These are phyloP conservation scores for Sporodiniella umbellata DNA, from an alignment of 371 early-diverging fungal genomes.

Conservation along the genomic window DNA sequence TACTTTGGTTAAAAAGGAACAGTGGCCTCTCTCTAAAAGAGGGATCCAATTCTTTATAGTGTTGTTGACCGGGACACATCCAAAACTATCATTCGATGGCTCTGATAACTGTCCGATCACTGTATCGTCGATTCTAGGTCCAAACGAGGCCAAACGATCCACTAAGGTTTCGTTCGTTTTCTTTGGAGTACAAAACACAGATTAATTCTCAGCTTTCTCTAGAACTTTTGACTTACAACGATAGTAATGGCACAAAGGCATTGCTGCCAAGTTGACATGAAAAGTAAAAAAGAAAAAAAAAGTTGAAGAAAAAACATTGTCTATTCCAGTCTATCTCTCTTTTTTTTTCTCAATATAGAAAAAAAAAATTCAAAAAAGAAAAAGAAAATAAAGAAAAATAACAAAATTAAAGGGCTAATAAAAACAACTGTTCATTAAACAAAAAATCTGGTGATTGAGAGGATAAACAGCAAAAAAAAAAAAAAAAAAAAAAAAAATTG, in stretches of 20 bases:
- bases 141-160: constrained; percentile 71
- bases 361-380: no score
- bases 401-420: neutral
- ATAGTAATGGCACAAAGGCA: neutral
- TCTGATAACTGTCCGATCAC: constrained; percentile 42
- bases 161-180: constrained; percentile 57
- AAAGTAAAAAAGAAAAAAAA: neutral
- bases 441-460: no score
- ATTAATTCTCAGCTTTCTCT: neutral
- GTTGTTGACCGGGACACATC: constrained; percentile 31
- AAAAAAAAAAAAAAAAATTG: no score
- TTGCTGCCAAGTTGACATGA: neutral
- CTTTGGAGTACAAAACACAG: constrained; percentile 15
- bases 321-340: neutral
- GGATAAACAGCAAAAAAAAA: no score
- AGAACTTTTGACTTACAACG: neutral
- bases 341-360: neutral
- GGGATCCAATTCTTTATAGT: constrained; percentile 67
- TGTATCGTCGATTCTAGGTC: constrained; percentile 54
- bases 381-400: no score
- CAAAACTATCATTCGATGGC: constrained; percentile 28
- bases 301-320: neutral
- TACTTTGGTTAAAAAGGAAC: constrained; percentile 87
- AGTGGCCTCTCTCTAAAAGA: constrained; percentile 82
- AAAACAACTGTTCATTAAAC: neutral